A percentile compares a stretch with the other conserved stretches of the same genome.
Evolutionary conservation across 2,329 filamentous ascomycete genomes (phyloP).

Genomic region (Arthrobotrys sinensis): DNA sequence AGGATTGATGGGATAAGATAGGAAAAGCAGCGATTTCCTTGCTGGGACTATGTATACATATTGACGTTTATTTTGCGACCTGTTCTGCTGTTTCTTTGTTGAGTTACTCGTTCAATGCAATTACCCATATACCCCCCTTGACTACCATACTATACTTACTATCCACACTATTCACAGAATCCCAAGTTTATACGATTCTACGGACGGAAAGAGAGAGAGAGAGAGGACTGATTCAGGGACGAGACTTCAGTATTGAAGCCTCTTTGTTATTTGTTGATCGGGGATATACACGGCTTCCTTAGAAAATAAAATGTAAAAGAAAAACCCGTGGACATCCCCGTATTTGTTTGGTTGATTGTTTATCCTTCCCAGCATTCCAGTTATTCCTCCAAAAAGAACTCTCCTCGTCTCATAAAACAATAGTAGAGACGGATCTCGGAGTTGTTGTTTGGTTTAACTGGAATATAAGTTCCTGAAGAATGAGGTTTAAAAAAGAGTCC

Average conservation of each 20-base stretch:
- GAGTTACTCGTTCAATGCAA: no score
- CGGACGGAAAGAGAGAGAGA: neutral
- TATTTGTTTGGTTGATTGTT: neutral
- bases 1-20: neutral
- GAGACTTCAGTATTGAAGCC: no score
- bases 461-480: constrained; percentile 17
- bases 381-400: neutral
- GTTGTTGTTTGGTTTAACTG: neutral
- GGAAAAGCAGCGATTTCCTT: neutral
- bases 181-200: neutral
- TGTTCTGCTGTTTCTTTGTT: no score
- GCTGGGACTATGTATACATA: no score
- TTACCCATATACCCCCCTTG: neutral
- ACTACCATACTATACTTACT: no score
- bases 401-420: neutral
- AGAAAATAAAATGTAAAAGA: neutral
- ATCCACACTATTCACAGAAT: neutral
- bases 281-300: neutral
- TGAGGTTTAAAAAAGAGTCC: constrained; percentile 27
- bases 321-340: neutral
- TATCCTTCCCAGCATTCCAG: no score
- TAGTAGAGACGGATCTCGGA: no score
- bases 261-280: no score
- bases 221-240: no score
- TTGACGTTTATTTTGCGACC: no score